Conservation (phyloP, 2,329 filamentous ascomycete genomes). For the Cytospora piceicola region DNA sequence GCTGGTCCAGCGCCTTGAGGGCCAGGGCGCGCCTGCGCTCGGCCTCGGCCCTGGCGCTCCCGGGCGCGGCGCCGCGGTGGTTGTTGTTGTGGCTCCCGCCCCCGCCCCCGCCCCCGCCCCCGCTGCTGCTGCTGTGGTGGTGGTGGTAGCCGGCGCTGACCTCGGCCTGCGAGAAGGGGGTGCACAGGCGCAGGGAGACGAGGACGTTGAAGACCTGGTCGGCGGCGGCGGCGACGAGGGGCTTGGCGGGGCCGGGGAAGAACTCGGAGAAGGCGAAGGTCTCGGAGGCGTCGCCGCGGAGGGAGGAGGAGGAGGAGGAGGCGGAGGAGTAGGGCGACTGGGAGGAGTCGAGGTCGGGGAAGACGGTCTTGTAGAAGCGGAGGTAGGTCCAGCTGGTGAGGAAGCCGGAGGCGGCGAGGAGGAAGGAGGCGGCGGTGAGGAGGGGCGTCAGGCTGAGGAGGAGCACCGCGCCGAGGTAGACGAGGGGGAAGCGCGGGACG, state of each 20-base stretch:
- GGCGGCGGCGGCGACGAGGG: slow-evolving; percentile 73
- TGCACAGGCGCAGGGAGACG: slow-evolving; percentile 77
- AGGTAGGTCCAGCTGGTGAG: slow-evolving; percentile 93
- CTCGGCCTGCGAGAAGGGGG: slow-evolving; percentile 82
- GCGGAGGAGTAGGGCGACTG: slow-evolving; percentile 52
- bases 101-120: neutral
- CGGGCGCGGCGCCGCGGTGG: slow-evolving; percentile 59
- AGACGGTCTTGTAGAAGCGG: slow-evolving; percentile 85
- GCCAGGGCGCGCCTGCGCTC: slow-evolving; percentile 88
- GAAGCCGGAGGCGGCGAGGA: slow-evolving; percentile 81
- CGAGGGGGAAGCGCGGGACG: slow-evolving; percentile 71
- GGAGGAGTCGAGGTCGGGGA: slow-evolving; percentile 68
- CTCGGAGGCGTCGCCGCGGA: slow-evolving; percentile 91
- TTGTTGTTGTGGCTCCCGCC: slow-evolving; percentile 47
- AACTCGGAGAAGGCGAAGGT: slow-evolving; percentile 96
- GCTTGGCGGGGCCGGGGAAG: slow-evolving; percentile 85
- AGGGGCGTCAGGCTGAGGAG: slow-evolving; percentile 62
- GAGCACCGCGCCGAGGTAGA: slow-evolving; percentile 76
- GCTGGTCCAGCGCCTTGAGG: slow-evolving; percentile 87
- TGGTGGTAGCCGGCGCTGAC: slow-evolving; percentile 62
- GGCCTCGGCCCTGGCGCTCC: slow-evolving; percentile 83
- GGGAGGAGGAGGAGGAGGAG: slow-evolving; percentile 55
- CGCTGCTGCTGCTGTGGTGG: slow-evolving; percentile 53
- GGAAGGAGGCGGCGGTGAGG: slow-evolving; percentile 71
- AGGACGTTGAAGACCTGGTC: slow-evolving; percentile 75